Evolutionary conservation across 2,329 filamentous ascomycete species (phyloP), one percentile per base, ranked within the genome.

Genomic region (Alternaria infectoria): DNA sequence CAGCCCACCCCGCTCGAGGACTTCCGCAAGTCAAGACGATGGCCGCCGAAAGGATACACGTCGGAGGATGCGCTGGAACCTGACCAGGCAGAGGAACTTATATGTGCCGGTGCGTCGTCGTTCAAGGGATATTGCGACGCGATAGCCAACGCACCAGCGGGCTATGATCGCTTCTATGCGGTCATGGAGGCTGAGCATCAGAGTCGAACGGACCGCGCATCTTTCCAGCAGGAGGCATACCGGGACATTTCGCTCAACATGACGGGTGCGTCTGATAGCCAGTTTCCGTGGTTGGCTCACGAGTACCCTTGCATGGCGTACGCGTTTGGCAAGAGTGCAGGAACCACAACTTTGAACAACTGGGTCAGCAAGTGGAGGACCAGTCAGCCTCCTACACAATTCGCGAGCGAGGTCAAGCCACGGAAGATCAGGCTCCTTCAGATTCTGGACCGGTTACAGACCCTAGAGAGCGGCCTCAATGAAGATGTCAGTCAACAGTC

Each of bases 221-320:
- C 71, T 1, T 77, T 78, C 59, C 76, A 74, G 58, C 74, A 78
- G 45, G 65, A 74, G 21, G 74, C 80, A 9, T 82, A 79, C 61
- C 64, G 70, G 36, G 77, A 79, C 28, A 77, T 80, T 8, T 80
- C 80, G 15, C 70, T 82, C 57, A 79, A 79, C 44, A 71, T 81
- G 69, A 76, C 74, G 13, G 78, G 69, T 11, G 64, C 73, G 15
- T 71, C 67, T n/a, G 76, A 80, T 13, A 74, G 70, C 55, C 73
- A 79, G 43, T 77, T 76, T 62, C 90, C 89, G 3, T 93, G 89
- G 91, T 87, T 90, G 65, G 90, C 90, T 2, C 82, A 93, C 25
- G 91, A 93, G 74, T 90, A 93, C 72, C 91, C 91, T 5, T 92
- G 89, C 74, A 88, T 89, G 77, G 85, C 88, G 1, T 91, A 91